Evolutionary conservation across 2,329 filamentous ascomycete genomes (phyloP), one percentile per base, ranked within the genome.

Genomic region (Neonectria coccinea): DNA sequence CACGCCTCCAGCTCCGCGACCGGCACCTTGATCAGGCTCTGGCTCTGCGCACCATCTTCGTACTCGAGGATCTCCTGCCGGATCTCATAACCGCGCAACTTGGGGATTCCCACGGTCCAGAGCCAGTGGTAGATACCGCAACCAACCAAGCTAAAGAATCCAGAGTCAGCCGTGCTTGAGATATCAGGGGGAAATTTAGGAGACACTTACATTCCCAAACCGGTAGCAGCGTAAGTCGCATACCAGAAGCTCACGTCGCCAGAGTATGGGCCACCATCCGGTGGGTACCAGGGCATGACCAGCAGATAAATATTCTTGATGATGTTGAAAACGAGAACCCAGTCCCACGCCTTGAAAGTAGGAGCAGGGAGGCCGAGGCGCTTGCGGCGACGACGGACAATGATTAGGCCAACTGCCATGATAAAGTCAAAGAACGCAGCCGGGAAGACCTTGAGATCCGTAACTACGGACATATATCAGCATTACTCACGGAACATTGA

Each of bases 181-280:
- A 10, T 6, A 25, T 10, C 9, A 51, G n/a, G 48, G 11, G 29
- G 3, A 20, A 11, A 20, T 11, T 42, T 2, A 2, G 48, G 10
- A 9, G 11, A 42, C 14, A 86, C 86, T 83, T 80, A 89, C 86
- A 91, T 84, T 25, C 77, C 88, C 62, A 92, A 83, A 0, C 90
- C 89, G 1, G 87, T 84, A 0, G 88, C 86, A 16, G 86, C 84
- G 70, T 92, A 92, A 0, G 90, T 92, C 2, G 84, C 90, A 67
- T 93, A 93, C 87, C 89, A 93, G 77, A 93, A 93, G 56, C 85
- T 89, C 4, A 92, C 89, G 59, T 90, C 86, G 0, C 89, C 90
- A 0, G 85, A 87, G 54, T 84, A 83, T 0, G 81, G 80, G 0
- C 90, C 90, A 1, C 80, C 83, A 1, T 81, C 80, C 0, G 90